Percentiles rank a stretch among this genome's conserved stretches.
These are phyloP conservation scores for Abrus precatorius DNA, from an alignment of 306 rosid species.

Conservation along the genomic window DNA sequence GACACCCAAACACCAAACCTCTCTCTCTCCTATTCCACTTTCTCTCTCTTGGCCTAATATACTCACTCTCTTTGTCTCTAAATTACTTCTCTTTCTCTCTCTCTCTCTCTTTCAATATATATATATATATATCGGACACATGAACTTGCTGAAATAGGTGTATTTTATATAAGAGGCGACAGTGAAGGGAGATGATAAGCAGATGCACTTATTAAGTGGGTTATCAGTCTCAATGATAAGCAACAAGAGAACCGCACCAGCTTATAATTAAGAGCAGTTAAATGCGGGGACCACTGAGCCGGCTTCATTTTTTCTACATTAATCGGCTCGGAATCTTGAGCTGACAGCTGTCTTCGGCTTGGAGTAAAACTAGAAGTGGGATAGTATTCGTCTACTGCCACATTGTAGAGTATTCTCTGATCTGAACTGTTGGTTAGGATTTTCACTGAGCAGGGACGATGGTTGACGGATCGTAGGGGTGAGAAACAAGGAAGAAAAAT, in stretches of 20 bases:
- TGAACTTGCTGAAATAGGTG: constrained; percentile 65
- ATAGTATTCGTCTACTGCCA: not conserved
- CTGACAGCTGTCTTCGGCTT: constrained; percentile 72
- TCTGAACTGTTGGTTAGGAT: not conserved
- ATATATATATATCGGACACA: constrained; percentile 51
- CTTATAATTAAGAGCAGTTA: constrained; percentile 29
- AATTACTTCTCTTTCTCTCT: constrained; percentile 51
- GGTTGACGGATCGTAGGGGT: constrained; percentile 37
- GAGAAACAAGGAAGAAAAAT: not conserved
- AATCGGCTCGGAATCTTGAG: constrained; percentile 81
- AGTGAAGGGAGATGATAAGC: constrained; percentile 60
- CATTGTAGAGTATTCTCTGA: too few species aligned
- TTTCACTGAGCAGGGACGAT: not conserved
- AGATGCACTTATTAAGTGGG: rapidly evolving
- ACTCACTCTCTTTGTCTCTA: constrained; percentile 49
- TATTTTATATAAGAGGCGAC: constrained; percentile 68
- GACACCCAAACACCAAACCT: constrained; percentile 50
- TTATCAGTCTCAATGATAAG: not conserved
- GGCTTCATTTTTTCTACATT: constrained; percentile 61
- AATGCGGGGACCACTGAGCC: constrained; percentile 67
- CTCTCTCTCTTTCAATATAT: not conserved
- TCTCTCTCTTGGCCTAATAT: constrained; percentile 64
- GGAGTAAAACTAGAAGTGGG: constrained; percentile 25
- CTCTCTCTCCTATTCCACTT: constrained; percentile 46
- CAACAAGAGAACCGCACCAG: rapidly evolving